Evolutionary conservation across 1,284 basidiomycete genomes (phyloP).

Genomic region (Papiliotrema fonsecae): DNA sequence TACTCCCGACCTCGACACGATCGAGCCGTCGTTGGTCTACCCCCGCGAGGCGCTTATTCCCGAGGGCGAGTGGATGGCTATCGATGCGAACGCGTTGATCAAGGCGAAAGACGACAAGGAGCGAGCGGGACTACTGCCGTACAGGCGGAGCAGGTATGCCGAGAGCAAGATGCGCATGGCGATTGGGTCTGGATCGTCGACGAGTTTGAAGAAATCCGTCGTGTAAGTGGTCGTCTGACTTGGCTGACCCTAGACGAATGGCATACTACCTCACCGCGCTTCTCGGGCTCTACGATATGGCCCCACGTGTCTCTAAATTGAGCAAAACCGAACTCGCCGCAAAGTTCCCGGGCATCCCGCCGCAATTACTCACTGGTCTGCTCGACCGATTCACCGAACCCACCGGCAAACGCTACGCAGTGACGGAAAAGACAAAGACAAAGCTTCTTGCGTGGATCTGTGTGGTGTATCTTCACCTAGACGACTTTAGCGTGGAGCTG

Average conservation of each 20-base stretch:
- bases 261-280: slow-evolving; percentile 73
- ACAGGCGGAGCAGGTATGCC: slow-evolving; percentile 62
- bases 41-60: slow-evolving; percentile 69
- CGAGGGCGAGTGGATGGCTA: slow-evolving; percentile 56
- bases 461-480: slow-evolving; percentile 69
- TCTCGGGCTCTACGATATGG: slow-evolving; percentile 60
- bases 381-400: slow-evolving; percentile 74
- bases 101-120: slow-evolving; percentile 57
- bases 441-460: slow-evolving; percentile 72
- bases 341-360: slow-evolving; percentile 60
- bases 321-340: slow-evolving; percentile 47
- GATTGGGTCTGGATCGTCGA: background rate
- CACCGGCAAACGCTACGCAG: slow-evolving; percentile 55
- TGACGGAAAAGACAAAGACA: slow-evolving; percentile 66
- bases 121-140: slow-evolving; percentile 59
- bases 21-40: slow-evolving; percentile 67
- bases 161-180: slow-evolving; percentile 32
- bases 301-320: slow-evolving; percentile 19
- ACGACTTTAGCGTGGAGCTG: slow-evolving; percentile 68
- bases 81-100: slow-evolving; percentile 49
- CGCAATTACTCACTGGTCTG: slow-evolving; percentile 65
- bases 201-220: background rate
- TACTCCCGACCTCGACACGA: slow-evolving; percentile 61
- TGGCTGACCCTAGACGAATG: slow-evolving; percentile 56
- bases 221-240: background rate